Evolutionary conservation across 331 rosid species (phyloP).

Genomic region (Stylosanthes scabra): DNA sequence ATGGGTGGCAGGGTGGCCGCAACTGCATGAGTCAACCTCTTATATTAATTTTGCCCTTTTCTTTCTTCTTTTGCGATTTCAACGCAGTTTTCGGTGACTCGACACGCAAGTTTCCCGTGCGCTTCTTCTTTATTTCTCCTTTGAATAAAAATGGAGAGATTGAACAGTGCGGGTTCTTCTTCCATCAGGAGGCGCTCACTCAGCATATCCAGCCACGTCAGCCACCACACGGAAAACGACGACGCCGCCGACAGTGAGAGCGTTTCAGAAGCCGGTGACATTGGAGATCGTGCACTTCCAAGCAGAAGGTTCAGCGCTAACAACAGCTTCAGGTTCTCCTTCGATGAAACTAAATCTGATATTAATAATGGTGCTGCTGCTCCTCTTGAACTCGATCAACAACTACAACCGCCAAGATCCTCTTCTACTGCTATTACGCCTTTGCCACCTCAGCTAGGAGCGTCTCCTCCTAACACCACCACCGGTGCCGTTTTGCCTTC

Average conservation of each 20-base stretch:
- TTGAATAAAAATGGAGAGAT: constrained; percentile 38
- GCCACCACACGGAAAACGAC: constrained; percentile 8
- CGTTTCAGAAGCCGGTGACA: constrained; percentile 77
- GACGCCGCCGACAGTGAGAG: constrained; percentile 46
- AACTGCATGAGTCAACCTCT: constrained; percentile 12
- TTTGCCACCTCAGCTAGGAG: constrained; percentile 38
- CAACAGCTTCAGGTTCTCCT: constrained; percentile 39
- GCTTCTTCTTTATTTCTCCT: background rate
- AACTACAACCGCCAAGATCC: constrained; percentile 29
- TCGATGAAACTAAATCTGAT: constrained; percentile 34
- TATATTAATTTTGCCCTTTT: background rate
- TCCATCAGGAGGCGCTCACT: constrained; percentile 62
- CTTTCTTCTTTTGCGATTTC: background rate
- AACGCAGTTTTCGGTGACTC: background rate
- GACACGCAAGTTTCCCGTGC: background rate
- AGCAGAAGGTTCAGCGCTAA: constrained; percentile 52
- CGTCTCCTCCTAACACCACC: constrained; percentile 40
- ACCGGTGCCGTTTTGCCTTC: constrained; percentile 26
- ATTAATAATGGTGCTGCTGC: constrained; percentile 43
- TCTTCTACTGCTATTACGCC: constrained; percentile 32
- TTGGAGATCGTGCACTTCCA: constrained; percentile 69
- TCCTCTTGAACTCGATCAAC: constrained; percentile 38
- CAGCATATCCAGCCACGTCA: constrained; percentile 30
- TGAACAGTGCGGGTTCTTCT: constrained; percentile 48
- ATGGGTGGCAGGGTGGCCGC: constrained; percentile 2